Evolutionary conservation across 768 basidiomycete species (phyloP).

Genomic region (Leccinum ochraceum): DNA sequence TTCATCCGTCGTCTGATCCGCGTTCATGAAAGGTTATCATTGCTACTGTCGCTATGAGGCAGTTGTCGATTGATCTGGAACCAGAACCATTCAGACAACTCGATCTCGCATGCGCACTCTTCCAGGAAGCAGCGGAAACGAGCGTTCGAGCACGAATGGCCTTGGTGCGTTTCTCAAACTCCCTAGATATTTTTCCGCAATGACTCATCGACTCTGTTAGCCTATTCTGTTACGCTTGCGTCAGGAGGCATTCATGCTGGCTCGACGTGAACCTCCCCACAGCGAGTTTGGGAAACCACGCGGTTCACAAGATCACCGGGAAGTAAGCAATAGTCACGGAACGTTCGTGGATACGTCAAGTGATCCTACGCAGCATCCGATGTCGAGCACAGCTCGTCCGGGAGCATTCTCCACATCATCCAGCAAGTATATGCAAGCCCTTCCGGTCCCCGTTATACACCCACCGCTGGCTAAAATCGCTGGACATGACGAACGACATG

Average conservation of each 20-base stretch:
- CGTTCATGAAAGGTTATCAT: slow-evolving; percentile 44
- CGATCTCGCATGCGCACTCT: slow-evolving; percentile 47
- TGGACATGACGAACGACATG: not conserved
- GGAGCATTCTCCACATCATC: not conserved
- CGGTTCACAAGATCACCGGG: slow-evolving; percentile 27
- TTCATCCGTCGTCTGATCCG: not conserved
- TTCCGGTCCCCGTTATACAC: not conserved
- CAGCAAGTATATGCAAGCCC: not conserved
- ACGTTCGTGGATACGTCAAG: slow-evolving; percentile 23
- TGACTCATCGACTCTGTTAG: slow-evolving; percentile 26
- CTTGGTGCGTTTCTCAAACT: slow-evolving; percentile 33
- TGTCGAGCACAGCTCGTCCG: not conserved
- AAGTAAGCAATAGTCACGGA: slow-evolving; percentile 37
- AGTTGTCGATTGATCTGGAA: slow-evolving; percentile 42
- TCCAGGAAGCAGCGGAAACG: slow-evolving; percentile 43
- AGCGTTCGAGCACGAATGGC: slow-evolving; percentile 52
- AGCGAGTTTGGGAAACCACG: slow-evolving; percentile 7
- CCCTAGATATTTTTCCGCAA: not conserved
- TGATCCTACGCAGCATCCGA: not conserved
- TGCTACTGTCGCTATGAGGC: slow-evolving; percentile 54
- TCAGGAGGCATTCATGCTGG: slow-evolving; percentile 39
- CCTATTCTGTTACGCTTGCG: slow-evolving; percentile 48
- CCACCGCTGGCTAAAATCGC: not conserved
- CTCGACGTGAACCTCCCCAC: slow-evolving; percentile 21
- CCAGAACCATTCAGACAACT: slow-evolving; percentile 49